phyloP scores from a whole-genome alignment of 305 asterid species.

The Solanum hybrid region DNA sequence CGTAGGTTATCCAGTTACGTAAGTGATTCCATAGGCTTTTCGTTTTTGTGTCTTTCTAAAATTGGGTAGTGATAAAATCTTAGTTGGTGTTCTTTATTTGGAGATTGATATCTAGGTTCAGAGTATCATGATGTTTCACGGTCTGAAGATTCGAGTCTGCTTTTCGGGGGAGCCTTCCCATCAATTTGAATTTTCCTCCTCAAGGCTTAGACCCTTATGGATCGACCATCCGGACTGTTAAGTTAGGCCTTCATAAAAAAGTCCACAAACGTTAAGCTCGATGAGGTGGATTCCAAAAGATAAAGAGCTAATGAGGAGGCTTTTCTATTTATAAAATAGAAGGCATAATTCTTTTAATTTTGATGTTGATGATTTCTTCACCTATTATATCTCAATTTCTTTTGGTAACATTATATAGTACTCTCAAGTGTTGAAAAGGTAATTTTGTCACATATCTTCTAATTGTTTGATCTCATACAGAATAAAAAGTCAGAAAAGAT shows the following conservation, averaged over 20 bases:
- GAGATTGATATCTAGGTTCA: background rate
- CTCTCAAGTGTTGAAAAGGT: background rate
- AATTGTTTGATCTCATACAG: background rate
- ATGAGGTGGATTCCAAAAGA: background rate
- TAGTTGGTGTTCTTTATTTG: background rate
- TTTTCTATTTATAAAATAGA: background rate
- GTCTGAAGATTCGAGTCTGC: background rate
- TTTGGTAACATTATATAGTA: background rate
- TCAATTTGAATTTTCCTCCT: background rate
- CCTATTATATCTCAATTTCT: background rate
- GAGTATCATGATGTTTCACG: background rate
- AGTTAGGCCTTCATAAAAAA: background rate
- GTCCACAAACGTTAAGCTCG: background rate
- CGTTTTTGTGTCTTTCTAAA: background rate
- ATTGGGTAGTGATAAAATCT: background rate
- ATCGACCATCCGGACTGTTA: background rate
- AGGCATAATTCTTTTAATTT: background rate
- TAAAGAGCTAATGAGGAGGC: background rate
- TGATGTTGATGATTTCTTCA: background rate
- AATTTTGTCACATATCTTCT: background rate
- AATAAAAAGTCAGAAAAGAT: background rate
- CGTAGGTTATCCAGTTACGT: background rate
- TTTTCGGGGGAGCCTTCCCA: background rate
- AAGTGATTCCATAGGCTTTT: background rate
- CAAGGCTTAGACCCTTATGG: background rate